These are phyloP conservation scores for Hebeloma cylindrosporum DNA, from an alignment of 768 basidiomycete species.

Conservation along the genomic window DNA sequence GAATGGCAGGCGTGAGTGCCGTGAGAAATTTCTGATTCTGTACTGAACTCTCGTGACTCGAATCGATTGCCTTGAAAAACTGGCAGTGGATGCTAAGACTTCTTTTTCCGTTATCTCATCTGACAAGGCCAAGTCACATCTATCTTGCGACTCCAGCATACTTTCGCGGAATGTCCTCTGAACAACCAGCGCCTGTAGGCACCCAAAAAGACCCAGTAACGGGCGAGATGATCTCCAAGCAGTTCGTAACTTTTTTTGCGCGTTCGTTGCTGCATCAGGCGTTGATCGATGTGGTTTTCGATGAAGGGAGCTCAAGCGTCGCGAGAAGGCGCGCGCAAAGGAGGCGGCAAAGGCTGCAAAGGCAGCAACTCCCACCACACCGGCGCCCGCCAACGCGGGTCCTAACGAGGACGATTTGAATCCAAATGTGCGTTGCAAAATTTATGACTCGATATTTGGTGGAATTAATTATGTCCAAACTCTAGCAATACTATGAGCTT, in stretches of 20 bases:
- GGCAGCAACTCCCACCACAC: slow-evolving; percentile 39
- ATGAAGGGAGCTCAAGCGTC: slow-evolving; percentile 87
- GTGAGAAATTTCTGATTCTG: too few species aligned
- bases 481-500: slow-evolving; percentile 94
- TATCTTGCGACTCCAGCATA: too few species aligned
- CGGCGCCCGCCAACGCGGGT: slow-evolving; percentile 40
- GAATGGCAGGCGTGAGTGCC: too few species aligned
- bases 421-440: slow-evolving; percentile 70
- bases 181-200: slow-evolving; percentile 41
- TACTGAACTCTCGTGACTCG: too few species aligned
- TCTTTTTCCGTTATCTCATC: too few species aligned
- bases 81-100: too few species aligned
- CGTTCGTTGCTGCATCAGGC: slow-evolving; percentile 14
- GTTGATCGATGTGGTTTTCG: slow-evolving; percentile 26
- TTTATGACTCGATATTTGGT: background rate
- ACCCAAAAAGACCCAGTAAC: slow-evolving; percentile 82
- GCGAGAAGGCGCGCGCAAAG: slow-evolving; percentile 83
- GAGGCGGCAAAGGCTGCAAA: slow-evolving; percentile 75
- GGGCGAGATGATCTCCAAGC: slow-evolving; percentile 96
- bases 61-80: too few species aligned
- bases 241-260: slow-evolving; percentile 48
- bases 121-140: too few species aligned
- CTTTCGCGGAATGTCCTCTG: too few species aligned
- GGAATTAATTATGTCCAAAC: slow-evolving; percentile 2
- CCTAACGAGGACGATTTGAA: slow-evolving; percentile 82